phyloP scores from a whole-genome alignment of 148 eudicot genomes.

The Silene conica region DNA sequence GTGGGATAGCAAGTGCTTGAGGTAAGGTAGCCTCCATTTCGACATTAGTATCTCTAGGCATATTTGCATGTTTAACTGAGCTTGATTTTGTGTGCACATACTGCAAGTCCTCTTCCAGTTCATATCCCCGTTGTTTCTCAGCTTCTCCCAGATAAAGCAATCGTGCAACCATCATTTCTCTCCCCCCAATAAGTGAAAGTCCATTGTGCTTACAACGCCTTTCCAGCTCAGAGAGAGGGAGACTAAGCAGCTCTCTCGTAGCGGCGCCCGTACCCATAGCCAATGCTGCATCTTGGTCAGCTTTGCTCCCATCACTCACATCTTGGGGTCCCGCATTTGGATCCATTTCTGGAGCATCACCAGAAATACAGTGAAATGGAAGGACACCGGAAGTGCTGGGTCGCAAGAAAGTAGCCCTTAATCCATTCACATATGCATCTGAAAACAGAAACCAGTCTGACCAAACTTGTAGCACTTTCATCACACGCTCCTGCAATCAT shows the following conservation, averaged over 20 bases:
- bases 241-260: slow-evolving; percentile 65
- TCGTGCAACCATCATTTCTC: slow-evolving; percentile 93
- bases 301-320: slow-evolving; percentile 37
- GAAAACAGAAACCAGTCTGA: slow-evolving; percentile 99
- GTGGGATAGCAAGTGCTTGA: slow-evolving; percentile 41
- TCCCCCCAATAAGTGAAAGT: slow-evolving; percentile 86
- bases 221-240: slow-evolving; percentile 88
- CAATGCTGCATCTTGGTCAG: slow-evolving; percentile 78
- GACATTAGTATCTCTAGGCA: slow-evolving; percentile 38
- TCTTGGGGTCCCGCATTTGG: slow-evolving; percentile 47
- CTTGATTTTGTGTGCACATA: slow-evolving; percentile 45
- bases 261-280: slow-evolving; percentile 97
- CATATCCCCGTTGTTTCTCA: slow-evolving; percentile 81
- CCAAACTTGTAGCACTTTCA: slow-evolving; percentile 99
- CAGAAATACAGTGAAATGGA: slow-evolving; percentile 80
- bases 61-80: slow-evolving; percentile 42
- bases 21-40: slow-evolving; percentile 46
- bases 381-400: slow-evolving; percentile 72
- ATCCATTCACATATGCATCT: slow-evolving; percentile 87
- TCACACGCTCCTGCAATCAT: slow-evolving; percentile 71
- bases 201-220: slow-evolving; percentile 98
- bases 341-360: slow-evolving; percentile 73
- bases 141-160: slow-evolving; percentile 94
- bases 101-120: slow-evolving; percentile 70
- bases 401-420: slow-evolving; percentile 89